Evolutionary conservation across 306 rosid species (phyloP), one percentile per base, ranked within the genome.

Genomic region (Corylus heterophylla): DNA sequence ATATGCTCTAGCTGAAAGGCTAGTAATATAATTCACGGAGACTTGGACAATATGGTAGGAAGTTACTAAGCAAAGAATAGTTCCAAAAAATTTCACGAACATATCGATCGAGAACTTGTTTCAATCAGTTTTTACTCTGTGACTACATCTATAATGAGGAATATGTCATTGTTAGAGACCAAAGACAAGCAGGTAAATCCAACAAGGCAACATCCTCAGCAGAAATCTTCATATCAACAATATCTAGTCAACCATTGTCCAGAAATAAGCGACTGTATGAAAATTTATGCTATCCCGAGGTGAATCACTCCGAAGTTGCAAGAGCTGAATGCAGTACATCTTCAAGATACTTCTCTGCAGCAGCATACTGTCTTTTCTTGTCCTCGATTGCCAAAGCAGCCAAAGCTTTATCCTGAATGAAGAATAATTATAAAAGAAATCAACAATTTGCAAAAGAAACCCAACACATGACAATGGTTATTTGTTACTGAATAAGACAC

Each of bases 361-460:
- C 97, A 56, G 93, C 96, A 71, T 81, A 92, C 81, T 92, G 98
- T 84, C 92, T 85, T 86, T 95, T 95, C 91, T 95, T 95, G 79
- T 93, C 97, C 91, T 95, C 99, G 61, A 95, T 95, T 68, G 99
- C 98, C 45, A 95, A 86, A 76, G 97, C 98, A 79, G 99, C 99
- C 88, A 93, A 84, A 69, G 99, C 98, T 88, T 93, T 95, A 74
- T 95, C 98, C 99, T 91, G 92, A 44, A 87, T 11, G 83, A 80
- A 7, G 39, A 70, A 58, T 14, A 83, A 55, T 8, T 79, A 16
- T 73, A 73, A 73, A 22, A 42, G 58, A 56, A 76, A 77, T 64
- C 44, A 42, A 82, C 68, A 35, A 18, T 37, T 72, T 69, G 73
- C 18, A 69, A 29, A 22, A 67, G 55, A 55, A 39, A 83, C 71